These are phyloP conservation scores for Dactylellina leptospora DNA, from an alignment of 2,329 filamentous ascomycete species.

Conservation along the genomic window DNA sequence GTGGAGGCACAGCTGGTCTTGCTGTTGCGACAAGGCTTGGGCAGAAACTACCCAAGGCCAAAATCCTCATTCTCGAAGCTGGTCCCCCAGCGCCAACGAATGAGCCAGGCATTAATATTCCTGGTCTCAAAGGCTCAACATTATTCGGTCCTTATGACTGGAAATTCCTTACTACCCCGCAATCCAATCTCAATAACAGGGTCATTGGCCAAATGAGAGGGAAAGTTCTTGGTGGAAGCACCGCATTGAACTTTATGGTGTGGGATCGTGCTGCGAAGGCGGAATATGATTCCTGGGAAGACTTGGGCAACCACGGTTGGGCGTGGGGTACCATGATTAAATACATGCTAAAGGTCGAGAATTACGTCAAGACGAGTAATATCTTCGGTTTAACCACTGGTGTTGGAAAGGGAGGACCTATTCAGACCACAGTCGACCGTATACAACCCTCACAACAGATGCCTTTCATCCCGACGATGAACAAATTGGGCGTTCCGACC, in stretches of 20 bases:
- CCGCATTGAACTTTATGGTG: constrained; percentile 63
- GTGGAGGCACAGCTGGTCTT: constrained; percentile 50
- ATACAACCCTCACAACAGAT: constrained; percentile 46
- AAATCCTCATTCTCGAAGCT: constrained; percentile 43
- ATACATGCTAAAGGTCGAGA: constrained; percentile 50
- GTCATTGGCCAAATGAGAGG: constrained; percentile 57
- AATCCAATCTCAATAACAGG: constrained; percentile 61
- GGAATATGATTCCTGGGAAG: constrained; percentile 63
- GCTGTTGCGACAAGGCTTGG: constrained; percentile 46
- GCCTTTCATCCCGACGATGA: constrained; percentile 47
- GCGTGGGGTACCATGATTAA: constrained; percentile 60
- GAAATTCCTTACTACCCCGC: constrained; percentile 61
- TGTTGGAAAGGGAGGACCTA: constrained; percentile 41
- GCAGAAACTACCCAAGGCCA: constrained; percentile 38
- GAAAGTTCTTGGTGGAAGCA: constrained; percentile 61
- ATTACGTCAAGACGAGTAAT: constrained; percentile 45
- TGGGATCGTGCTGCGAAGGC: constrained; percentile 62
- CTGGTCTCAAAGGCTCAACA: constrained; percentile 47
- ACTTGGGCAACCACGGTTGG: constrained; percentile 63
- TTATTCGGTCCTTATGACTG: constrained; percentile 57
- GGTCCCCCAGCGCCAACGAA: constrained; percentile 32
- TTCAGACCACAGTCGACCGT: constrained; percentile 43
- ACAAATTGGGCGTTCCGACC: constrained; percentile 37
- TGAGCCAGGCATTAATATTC: constrained; percentile 49
- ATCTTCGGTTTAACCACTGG: constrained; percentile 41